Evolutionary conservation across 768 basidiomycete species (phyloP), one percentile per base, ranked within the genome.

Genomic region (Suillus spraguei): DNA sequence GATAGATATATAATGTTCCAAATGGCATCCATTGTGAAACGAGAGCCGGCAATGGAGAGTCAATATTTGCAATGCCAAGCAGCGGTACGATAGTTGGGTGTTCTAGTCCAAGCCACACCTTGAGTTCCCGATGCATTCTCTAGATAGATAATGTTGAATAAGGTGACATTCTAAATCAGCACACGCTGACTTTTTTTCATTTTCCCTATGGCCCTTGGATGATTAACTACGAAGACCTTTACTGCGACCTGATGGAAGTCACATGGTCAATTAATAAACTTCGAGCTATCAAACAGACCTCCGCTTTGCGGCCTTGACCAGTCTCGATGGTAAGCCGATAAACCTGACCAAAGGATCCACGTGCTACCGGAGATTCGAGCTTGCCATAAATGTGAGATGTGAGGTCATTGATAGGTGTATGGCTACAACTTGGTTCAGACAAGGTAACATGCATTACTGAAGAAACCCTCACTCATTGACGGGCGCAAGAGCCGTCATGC

Each of bases 11-110:
- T 9, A 50, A 50, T 16, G 49, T 50, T 9, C 24, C 49, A 4
- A 0, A 33, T 2, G 52, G 5, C 52, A 53, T 53, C 32, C 52
- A 53, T 13, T 35, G 52, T 0, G 52, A 53, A 13, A 53, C 10
- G 20, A 53, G 33, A 35, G 52, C 52, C 0, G 52, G 52, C 0
- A 35, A 53, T 33, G 52, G 4, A 20, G 33, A 35, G 0, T 35
- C 17, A 9, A 35, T 64, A 22, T 54, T 50, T 14, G 66, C 44
- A 1, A 65, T 52, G 8, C 71, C 69, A n/a, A 55, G 60, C 11
- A 71, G 65, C 11, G 66, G 66, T 1, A 72, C 47, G 35, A 72
- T 60, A 59, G 71, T 72, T 14, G 36, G 33, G 59, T 71, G 66
- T 20, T 39, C 11, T 11, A 72, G 61, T 22, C 55, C 22, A 36